Evolutionary conservation across 768 basidiomycete species (phyloP).

Genomic region (Mycena floridula): DNA sequence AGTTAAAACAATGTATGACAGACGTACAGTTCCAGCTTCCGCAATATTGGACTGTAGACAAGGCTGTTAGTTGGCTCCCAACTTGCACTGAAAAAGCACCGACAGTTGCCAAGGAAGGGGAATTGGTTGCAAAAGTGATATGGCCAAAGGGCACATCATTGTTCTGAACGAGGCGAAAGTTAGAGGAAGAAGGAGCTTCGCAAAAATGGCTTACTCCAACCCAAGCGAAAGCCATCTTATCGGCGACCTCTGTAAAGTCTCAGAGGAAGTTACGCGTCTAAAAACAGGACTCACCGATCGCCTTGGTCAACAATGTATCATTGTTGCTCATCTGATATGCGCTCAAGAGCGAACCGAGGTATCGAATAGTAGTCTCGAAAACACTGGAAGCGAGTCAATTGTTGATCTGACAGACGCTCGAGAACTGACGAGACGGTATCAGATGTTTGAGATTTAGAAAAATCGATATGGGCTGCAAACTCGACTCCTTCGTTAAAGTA

Average conservation of each 20-base stretch:
- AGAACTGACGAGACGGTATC: slow-evolving; percentile 31
- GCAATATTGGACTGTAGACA: slow-evolving; percentile 10
- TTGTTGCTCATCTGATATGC: slow-evolving; percentile 44
- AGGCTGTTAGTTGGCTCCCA: neutral
- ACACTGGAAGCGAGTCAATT: slow-evolving; percentile 19
- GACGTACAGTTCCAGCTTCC: slow-evolving; percentile 22
- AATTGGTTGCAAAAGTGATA: slow-evolving; percentile 28
- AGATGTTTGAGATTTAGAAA: slow-evolving; percentile 28
- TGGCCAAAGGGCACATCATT: slow-evolving; percentile 9
- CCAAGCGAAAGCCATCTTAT: slow-evolving; percentile 39
- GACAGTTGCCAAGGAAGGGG: slow-evolving; percentile 13
- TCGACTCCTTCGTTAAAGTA: slow-evolving; percentile 38
- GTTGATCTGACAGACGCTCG: neutral
- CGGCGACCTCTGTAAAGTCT: no score
- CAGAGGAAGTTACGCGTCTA: no score
- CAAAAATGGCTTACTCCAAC: slow-evolving; percentile 17
- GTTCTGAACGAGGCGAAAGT: slow-evolving; percentile 6
- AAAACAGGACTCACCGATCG: no score
- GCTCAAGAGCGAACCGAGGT: slow-evolving; percentile 39
- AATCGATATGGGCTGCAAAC: slow-evolving; percentile 33
- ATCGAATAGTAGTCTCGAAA: slow-evolving; percentile 53
- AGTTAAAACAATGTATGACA: slow-evolving; percentile 18
- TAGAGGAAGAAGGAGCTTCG: neutral
- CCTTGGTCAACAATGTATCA: slow-evolving; percentile 38
- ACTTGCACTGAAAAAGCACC: neutral